Base-by-base conservation (phyloP, 2,329 filamentous ascomycete species). In the Bipolaris bicolor region DNA sequence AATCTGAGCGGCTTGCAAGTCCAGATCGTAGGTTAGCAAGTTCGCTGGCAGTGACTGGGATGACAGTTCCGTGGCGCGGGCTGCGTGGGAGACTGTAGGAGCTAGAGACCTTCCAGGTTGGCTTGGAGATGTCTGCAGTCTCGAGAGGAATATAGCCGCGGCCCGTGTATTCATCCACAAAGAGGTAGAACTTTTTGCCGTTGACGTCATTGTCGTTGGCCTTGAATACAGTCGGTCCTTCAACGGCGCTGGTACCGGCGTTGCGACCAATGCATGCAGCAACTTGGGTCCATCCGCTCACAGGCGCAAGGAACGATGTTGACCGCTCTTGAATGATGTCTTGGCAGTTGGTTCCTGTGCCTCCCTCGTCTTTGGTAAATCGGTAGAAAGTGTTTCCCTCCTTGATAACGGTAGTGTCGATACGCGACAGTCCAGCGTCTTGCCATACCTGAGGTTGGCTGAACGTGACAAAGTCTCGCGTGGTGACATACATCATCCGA, bases 311-410 rank as follows among this genome's bases (percentile, higher is more conserved):
- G 3, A 85, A 67, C 1, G 70, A 73, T 1, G 69, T 54, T 0
- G 82, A 83, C 31, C 77, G 77, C 61, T 85, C 83, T 57, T 85
- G 78, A 18, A 85, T 84, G 22, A 85, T 84, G 41, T 85, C 83
- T 2, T 72, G 74, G 63, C 83, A 85, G 1, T 83, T 83, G 0
- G 82, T 84, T 1, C 70, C 74, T 4, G 70, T 76, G 1, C 76
- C 80, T 0, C 81, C 82, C 53, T 85, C 83, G 40, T 85, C 83
- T 55, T 85, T 85, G 16, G 82, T 84, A 64, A 85, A 85, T 9
- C 83, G 81, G 63, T 83, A 82, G 65, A 81, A 84, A 0, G 67
- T 69, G 10, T 68, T 67, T 1, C 74, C 75, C 0, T 76, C 76
- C 50, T 81, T 73, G 13, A 84, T 65, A 0, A 84, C 80, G 0